A percentile compares a stretch with the other conserved stretches of the same genome.
Conservation (phyloP, 352 stramenopile genomes). For the Pythium volutum region DNA sequence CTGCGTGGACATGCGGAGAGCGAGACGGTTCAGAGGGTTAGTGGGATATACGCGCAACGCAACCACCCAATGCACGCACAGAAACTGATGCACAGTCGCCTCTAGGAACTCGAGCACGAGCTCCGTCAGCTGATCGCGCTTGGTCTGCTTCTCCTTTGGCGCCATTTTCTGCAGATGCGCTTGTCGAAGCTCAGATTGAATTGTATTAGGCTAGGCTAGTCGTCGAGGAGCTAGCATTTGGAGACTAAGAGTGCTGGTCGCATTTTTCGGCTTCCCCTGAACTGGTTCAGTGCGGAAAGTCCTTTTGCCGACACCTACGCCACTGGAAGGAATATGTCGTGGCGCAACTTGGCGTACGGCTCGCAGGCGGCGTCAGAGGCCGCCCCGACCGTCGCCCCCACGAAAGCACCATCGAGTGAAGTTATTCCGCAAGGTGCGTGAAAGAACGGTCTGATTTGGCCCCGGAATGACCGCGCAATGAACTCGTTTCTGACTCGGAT, state of each 20-base stretch:
- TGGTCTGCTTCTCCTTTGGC: slow-evolving; percentile 22
- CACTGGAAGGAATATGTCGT: slow-evolving; percentile 36
- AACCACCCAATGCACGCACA: slow-evolving; percentile 36
- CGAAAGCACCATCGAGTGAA: slow-evolving; percentile 49
- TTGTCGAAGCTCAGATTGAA: neutral
- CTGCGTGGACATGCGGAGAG: neutral
- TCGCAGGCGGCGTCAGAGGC: slow-evolving; percentile 71
- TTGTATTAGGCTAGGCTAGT: slow-evolving; percentile 14
- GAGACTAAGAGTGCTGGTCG: slow-evolving; percentile 14
- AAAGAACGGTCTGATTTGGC: neutral
- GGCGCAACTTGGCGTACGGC: slow-evolving; percentile 80
- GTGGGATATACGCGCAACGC: neutral
- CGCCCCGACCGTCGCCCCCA: slow-evolving; percentile 57
- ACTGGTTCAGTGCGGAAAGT: neutral
- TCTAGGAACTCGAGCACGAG: slow-evolving; percentile 79
- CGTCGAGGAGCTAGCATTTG: neutral
- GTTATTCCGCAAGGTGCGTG: slow-evolving; percentile 56
- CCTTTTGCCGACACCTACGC: neutral
- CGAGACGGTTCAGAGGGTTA: neutral
- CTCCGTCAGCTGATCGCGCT: slow-evolving; percentile 42
- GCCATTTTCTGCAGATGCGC: slow-evolving; percentile 5
- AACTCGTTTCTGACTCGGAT: neutral
- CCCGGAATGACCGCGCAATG: neutral
- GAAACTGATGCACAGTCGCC: slow-evolving; percentile 67
- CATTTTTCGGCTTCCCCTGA: neutral